Evolutionary conservation across 805 yeast genomes (phyloP), one percentile per base, ranked within the genome.

Genomic region (Nakazawaea ernobii): DNA sequence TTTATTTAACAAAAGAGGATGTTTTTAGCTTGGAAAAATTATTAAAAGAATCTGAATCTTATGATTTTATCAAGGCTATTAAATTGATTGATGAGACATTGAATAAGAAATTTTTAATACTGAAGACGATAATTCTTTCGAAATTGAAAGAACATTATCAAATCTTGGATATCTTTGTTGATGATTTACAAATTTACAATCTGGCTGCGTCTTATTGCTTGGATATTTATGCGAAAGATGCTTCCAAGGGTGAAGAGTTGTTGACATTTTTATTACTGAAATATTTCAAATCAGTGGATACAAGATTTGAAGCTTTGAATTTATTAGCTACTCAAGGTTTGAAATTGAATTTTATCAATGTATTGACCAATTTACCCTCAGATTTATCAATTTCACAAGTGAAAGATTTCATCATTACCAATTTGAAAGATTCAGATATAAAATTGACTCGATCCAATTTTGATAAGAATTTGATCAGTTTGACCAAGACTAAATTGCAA

Each of bases 171-270:
- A 75, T 88, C 2, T 69, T 81, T 26, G 79, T 78, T 41, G 70
- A 75, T 42, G 79, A 80, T 17, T 61, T 86, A 39, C 63, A 75
- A 3, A 84, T 84, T 57, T 71, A 77, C 42, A 63, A 63, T 17
- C 66, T 69, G n/a, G 86, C 95, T 0, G 73, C 84, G 50, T 59
- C 65, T 2, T 86, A 86, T 55, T 82, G 94, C 52, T 62, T 74
- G 1, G 66, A 67, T 4, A 65, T 86, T 0, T 76, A 73, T 51
- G 49, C 65, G 1, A 49, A 41, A 26, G 35, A 74, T 41, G 35
- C 60, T 9, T 58, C 55, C 0, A 51, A 60, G 15, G 86, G 87
- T 2, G 53, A 61, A 27, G 49, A 59, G 5, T 60, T 77, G 8
- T 65, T 84, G n/a, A 77, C 77, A 44, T 70, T 68, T 36, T 64